These are phyloP conservation scores for Eimeria maxima DNA, from an alignment of 169 alveolate species.

Conservation along the genomic window DNA sequence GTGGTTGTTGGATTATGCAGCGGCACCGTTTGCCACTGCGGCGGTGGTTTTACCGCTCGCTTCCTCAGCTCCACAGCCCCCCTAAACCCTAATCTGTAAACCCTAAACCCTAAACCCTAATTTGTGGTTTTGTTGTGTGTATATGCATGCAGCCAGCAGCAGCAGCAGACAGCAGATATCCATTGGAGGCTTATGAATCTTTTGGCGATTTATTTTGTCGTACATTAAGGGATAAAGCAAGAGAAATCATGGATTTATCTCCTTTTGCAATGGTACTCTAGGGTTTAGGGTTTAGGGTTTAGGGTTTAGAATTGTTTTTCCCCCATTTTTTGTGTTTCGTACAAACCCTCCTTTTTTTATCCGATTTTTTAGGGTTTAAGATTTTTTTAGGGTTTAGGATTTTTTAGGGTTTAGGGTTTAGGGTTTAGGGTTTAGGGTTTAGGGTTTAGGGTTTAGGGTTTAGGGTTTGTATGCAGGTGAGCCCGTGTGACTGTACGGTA, in stretches of 20 bases:
- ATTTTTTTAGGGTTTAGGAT: neutral
- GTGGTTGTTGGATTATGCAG: too few relatives aligned
- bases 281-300: constrained; percentile 47
- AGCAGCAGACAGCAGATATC: constrained; percentile 94
- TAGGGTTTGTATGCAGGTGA: constrained; percentile 62
- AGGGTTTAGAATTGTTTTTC: too few relatives aligned
- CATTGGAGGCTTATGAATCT: constrained; percentile 91
- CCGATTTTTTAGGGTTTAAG: neutral
- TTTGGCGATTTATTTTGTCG: constrained; percentile 93
- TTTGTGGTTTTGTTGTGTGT: neutral
- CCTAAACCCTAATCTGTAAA: neutral
- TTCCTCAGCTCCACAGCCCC: too few relatives aligned
- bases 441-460: neutral
- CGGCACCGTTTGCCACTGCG: too few relatives aligned
- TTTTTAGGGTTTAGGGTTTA: neutral
- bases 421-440: constrained; percentile 5
- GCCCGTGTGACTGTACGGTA: constrained; percentile 83
- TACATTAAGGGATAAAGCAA: constrained; percentile 88
- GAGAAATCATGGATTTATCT: neutral
- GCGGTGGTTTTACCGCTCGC: too few relatives aligned
- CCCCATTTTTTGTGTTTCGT: too few relatives aligned
- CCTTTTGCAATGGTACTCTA: neutral
- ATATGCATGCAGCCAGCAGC: constrained; percentile 91
- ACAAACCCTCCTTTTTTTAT: too few relatives aligned
- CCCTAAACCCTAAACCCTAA: constrained; percentile 44